Evolutionary conservation across 2,329 filamentous ascomycete genomes (phyloP).

Genomic region (Camillea tinctor): DNA sequence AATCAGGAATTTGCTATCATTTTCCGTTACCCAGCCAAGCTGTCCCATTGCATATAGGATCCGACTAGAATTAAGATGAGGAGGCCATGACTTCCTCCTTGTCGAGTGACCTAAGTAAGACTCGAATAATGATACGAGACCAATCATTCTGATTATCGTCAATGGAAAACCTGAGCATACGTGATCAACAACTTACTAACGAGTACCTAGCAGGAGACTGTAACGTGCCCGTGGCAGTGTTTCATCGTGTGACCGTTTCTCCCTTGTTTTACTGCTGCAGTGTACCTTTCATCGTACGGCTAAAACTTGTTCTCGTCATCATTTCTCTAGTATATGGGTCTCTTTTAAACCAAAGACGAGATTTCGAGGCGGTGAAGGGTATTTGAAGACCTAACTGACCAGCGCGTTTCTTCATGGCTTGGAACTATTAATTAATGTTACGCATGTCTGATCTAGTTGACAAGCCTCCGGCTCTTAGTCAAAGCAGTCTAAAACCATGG

Average conservation of each 20-base stretch:
- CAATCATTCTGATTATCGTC: not conserved
- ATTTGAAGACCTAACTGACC: slow-evolving; percentile 2
- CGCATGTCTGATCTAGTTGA: not conserved
- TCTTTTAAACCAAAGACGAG: not conserved
- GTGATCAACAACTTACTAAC: slow-evolving; percentile 1
- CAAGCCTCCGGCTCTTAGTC: not conserved
- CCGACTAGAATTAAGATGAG: slow-evolving; percentile 8
- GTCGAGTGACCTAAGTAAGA: not conserved
- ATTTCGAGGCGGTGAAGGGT: not conserved
- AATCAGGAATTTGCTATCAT: slow-evolving; percentile 3
- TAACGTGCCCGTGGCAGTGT: slow-evolving; percentile 9
- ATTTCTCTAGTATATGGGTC: not conserved
- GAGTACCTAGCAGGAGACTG: not conserved
- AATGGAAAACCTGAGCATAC: slow-evolving; percentile 1
- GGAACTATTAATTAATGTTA: not conserved
- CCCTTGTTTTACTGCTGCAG: slow-evolving; percentile 9
- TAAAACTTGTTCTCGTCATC: slow-evolving; percentile 6
- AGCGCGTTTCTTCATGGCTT: slow-evolving; percentile 5
- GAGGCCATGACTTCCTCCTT: slow-evolving; percentile 1
- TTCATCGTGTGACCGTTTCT: slow-evolving; percentile 7
- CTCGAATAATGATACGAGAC: not conserved
- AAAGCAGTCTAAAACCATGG: not conserved
- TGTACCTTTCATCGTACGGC: slow-evolving; percentile 6
- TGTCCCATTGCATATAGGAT: not conserved
- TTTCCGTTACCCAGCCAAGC: not conserved